phyloP scores from a whole-genome alignment of 208 protist genomes.

The Leishmania aethiopica region DNA sequence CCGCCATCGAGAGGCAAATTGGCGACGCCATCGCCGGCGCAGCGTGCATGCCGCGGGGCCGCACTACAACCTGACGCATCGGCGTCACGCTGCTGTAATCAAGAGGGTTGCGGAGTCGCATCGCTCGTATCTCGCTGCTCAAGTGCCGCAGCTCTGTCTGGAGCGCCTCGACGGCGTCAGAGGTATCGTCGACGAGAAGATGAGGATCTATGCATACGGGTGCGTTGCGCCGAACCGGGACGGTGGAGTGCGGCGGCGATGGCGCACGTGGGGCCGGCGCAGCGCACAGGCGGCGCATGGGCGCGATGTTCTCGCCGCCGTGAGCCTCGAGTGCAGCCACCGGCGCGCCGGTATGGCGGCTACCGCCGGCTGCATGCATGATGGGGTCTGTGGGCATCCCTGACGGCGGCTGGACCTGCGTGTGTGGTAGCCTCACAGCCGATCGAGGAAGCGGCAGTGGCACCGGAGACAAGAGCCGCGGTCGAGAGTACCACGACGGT shows the following conservation, averaged over 20 bases:
- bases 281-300: background rate
- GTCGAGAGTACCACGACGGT: slow-evolving; percentile 23
- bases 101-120: background rate
- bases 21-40: slow-evolving; percentile 6
- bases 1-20: background rate
- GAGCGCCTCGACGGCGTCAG: slow-evolving; percentile 8
- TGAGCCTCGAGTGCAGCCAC: background rate
- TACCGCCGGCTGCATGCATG: background rate
- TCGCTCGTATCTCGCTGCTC: background rate
- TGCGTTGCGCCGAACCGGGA: slow-evolving; percentile 20
- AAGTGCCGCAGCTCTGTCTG: slow-evolving; percentile 4
- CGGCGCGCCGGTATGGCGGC: background rate
- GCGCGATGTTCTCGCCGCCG: background rate
- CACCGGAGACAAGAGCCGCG: slow-evolving; percentile 17
- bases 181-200: slow-evolving; percentile 14
- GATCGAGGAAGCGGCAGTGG: background rate
- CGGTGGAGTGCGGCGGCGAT: background rate
- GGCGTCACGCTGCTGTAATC: background rate
- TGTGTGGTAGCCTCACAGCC: background rate
- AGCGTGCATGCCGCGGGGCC: background rate
- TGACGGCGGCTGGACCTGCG: background rate
- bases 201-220: slow-evolving; percentile 34
- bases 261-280: background rate
- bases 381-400: background rate
- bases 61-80: background rate